phyloP scores from a whole-genome alignment of 257 asterid genomes.

The Solanum microdontum region DNA sequence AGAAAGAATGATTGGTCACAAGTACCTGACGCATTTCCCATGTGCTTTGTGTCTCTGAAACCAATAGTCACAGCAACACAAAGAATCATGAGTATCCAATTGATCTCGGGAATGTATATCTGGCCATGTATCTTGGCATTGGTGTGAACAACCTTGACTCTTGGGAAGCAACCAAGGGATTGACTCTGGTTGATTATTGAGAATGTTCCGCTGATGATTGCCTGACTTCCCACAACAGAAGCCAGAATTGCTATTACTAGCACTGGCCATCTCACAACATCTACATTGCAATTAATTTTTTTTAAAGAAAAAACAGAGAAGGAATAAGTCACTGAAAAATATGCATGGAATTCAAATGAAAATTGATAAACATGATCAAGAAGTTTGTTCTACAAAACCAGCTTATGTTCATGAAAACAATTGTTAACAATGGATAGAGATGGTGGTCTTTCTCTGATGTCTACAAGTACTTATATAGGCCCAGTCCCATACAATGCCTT shows the following conservation, averaged over 20 bases:
- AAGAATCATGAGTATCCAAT: conserved; percentile 91
- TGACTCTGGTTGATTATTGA: conserved; percentile 93
- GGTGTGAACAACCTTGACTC: conserved; percentile 92
- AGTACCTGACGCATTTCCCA: conserved; percentile 94
- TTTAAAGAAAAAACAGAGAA: not conserved
- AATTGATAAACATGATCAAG: not conserved
- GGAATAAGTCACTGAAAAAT: not conserved
- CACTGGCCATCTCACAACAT: conserved; percentile 80
- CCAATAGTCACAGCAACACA: conserved; percentile 95
- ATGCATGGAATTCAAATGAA: not conserved
- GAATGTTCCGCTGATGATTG: conserved; percentile 95
- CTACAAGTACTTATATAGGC: not conserved
- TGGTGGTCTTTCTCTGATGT: not conserved
- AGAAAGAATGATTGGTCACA: not conserved
- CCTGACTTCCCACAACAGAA: conserved; percentile 95
- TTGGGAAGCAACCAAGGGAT: conserved; percentile 91
- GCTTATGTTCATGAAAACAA: not conserved
- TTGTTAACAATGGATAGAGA: not conserved
- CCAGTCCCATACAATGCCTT: not conserved
- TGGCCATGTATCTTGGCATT: conserved; percentile 83
- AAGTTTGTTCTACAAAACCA: not conserved
- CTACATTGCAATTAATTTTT: conserved; percentile 20
- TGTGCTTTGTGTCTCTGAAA: conserved; percentile 75
- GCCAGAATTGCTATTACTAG: conserved; percentile 85
- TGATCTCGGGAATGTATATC: conserved; percentile 94